A percentile compares a stretch with the other conserved stretches of the same genome.
Evolutionary conservation across 2,329 filamentous ascomycete species (phyloP).

Genomic region (Sphaerulina vaccinii): DNA sequence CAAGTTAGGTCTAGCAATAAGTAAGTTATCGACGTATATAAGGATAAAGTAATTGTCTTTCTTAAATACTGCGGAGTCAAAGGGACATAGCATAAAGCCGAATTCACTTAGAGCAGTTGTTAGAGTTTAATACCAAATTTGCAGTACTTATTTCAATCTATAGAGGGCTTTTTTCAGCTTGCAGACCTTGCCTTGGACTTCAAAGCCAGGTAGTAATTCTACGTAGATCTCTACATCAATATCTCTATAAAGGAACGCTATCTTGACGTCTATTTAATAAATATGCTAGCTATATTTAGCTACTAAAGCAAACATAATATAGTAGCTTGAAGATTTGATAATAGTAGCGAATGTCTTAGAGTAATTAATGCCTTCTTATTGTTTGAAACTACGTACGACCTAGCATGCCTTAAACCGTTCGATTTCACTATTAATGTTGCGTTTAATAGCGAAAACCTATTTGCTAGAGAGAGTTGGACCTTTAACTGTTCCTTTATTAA

Average conservation of each 20-base stretch:
- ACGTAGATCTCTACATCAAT: background rate
- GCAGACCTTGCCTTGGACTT: background rate
- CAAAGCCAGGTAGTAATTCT: background rate
- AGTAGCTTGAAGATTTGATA: background rate
- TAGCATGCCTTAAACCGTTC: background rate
- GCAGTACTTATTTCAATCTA: background rate
- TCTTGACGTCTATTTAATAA: conserved; percentile 6
- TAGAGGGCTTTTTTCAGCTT: background rate
- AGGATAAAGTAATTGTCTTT: background rate
- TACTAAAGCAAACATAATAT: background rate
- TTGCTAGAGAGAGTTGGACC: background rate
- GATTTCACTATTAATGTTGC: background rate
- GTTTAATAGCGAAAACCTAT: background rate
- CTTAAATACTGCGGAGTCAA: background rate
- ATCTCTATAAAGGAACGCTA: background rate
- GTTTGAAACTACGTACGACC: conserved; percentile 1
- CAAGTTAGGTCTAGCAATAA: background rate
- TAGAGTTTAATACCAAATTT: background rate
- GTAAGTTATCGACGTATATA: background rate
- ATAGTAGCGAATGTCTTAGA: background rate
- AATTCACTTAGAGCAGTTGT: background rate
- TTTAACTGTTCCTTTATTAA: background rate
- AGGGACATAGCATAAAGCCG: background rate
- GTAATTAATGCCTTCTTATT: conserved; percentile 4
- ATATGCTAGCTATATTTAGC: background rate